Conservation (phyloP, 371 early-diverging fungal species). For the Entomophthora muscae region DNA sequence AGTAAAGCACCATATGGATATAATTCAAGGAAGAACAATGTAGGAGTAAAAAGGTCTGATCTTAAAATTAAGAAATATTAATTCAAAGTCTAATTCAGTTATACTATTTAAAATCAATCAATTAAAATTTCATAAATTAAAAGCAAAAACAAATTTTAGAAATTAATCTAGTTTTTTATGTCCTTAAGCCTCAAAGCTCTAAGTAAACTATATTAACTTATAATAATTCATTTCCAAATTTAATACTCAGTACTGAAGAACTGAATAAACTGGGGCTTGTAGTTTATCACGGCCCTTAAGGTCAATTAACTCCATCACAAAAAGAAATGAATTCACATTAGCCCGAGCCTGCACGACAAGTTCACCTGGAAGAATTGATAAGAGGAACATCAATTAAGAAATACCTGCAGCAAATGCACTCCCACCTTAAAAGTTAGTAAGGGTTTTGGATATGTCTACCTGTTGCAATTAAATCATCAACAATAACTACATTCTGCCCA, state of each 20-base stretch:
- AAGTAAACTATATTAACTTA: too few species aligned
- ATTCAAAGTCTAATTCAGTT: too few species aligned
- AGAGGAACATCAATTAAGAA: background rate
- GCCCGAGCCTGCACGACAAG: constrained; percentile 62
- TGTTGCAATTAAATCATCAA: constrained; percentile 95
- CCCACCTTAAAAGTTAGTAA: constrained; percentile 11
- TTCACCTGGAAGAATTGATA: constrained; percentile 19
- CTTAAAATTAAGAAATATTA: too few species aligned
- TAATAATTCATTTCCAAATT: too few species aligned
- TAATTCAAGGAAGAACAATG: too few species aligned
- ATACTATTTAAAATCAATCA: too few species aligned
- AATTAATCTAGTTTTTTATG: too few species aligned
- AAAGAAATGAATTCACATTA: constrained; percentile 61
- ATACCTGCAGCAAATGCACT: constrained; percentile 18
- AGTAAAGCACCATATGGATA: too few species aligned
- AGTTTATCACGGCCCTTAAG: constrained; percentile 62
- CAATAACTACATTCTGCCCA: constrained; percentile 69
- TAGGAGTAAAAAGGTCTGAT: too few species aligned
- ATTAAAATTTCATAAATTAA: too few species aligned
- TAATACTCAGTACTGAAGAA: constrained; percentile 53
- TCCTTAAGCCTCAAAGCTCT: too few species aligned
- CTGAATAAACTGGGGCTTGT: constrained; percentile 69
- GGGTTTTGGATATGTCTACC: constrained; percentile 36
- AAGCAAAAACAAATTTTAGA: too few species aligned
- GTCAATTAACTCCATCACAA: constrained; percentile 75